phyloP scores from a whole-genome alignment of 2,329 filamentous ascomycete genomes.

The Cercospora sojina region DNA sequence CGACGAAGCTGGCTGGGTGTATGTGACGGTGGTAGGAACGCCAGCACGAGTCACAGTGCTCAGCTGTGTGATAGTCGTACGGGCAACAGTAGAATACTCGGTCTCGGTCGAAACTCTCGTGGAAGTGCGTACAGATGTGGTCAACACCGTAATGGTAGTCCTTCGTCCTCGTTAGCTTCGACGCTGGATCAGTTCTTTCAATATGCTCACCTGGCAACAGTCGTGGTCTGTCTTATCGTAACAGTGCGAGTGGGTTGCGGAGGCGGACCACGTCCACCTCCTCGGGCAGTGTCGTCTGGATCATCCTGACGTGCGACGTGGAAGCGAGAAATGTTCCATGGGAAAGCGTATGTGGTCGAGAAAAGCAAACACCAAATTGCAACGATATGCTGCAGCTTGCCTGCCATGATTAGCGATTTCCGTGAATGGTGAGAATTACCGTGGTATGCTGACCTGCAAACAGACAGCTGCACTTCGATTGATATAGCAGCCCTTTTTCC shows the following conservation, averaged over 20 bases:
- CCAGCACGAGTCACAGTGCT: not conserved
- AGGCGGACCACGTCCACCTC: not conserved
- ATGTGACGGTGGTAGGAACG: not conserved
- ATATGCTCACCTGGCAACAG: not conserved
- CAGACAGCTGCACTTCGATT: not conserved
- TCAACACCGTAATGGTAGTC: not conserved
- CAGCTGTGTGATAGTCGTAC: not conserved
- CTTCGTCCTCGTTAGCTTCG: not conserved
- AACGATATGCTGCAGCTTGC: not conserved
- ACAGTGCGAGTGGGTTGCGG: not conserved
- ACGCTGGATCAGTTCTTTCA: not conserved
- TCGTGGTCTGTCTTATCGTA: not conserved
- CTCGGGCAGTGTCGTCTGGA: not conserved
- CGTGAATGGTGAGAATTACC: not conserved
- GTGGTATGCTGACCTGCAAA: not conserved
- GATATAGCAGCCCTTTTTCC: not conserved
- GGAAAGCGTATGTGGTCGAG: not conserved
- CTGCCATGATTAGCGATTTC: not conserved
- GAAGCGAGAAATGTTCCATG: not conserved
- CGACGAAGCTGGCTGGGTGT: not conserved
- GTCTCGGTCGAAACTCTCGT: not conserved
- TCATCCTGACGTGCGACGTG: not conserved
- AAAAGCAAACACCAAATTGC: constrained; percentile 5
- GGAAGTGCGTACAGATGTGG: not conserved
- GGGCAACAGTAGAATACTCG: not conserved